These are phyloP conservation scores for Salvia miltiorrhiza DNA, from an alignment of 257 asterid species.

Conservation along the genomic window DNA sequence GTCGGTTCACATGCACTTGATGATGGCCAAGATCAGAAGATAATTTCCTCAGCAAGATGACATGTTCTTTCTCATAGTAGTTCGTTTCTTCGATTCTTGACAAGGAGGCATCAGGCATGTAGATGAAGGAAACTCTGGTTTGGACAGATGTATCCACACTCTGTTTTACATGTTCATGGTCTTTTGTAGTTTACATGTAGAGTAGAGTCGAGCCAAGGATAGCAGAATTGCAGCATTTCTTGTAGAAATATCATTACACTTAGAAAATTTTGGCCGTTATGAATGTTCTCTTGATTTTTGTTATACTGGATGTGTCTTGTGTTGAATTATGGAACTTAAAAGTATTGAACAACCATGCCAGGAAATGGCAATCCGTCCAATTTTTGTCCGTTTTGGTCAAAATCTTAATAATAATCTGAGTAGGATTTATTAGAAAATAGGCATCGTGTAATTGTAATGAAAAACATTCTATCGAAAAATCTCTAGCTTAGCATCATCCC, in stretches of 20 bases:
- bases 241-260: neutral
- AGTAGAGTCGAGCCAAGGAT: neutral
- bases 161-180: neutral
- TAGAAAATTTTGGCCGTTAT: neutral
- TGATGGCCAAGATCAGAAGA: constrained; percentile 31
- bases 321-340: too few relatives aligned
- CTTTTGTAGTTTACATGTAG: neutral
- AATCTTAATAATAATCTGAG: too few relatives aligned
- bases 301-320: too few relatives aligned
- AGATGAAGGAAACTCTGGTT: neutral
- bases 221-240: neutral
- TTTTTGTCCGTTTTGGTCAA: too few relatives aligned
- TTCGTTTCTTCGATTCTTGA: neutral
- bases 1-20: constrained; percentile 19
- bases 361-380: too few relatives aligned
- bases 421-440: too few relatives aligned
- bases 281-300: neutral
- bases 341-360: too few relatives aligned
- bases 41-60: neutral
- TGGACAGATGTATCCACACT: neutral
- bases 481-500: neutral
- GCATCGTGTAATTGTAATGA: too few relatives aligned
- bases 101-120: neutral
- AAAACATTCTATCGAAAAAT: too few relatives aligned
- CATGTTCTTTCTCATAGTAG: neutral